Evolutionary conservation across 2,329 filamentous ascomycete genomes (phyloP).

Genomic region (Colletotrichum lini): DNA sequence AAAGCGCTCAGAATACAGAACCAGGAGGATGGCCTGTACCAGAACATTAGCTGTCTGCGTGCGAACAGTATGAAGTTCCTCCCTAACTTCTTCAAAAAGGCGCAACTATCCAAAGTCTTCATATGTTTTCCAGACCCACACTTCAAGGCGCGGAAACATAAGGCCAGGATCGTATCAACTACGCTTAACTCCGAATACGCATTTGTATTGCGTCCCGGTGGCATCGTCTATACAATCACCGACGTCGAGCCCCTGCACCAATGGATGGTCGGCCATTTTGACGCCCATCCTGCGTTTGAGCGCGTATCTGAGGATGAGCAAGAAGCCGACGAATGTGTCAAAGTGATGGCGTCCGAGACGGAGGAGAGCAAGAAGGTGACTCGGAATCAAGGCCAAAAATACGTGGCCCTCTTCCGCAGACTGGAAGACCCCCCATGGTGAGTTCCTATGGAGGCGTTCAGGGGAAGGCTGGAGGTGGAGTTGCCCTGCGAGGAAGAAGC

Average conservation of each 20-base stretch:
- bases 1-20: conserved; percentile 82
- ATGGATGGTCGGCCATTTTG: conserved; percentile 94
- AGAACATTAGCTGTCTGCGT: conserved; percentile 90
- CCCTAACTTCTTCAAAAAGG: conserved; percentile 93
- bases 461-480: background rate
- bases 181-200: conserved; percentile 95
- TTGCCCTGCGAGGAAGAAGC: background rate
- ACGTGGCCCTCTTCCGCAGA: conserved; percentile 88
- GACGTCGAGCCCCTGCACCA: conserved; percentile 94
- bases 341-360: conserved; percentile 84
- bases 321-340: conserved; percentile 78
- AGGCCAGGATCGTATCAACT: conserved; percentile 91
- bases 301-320: conserved; percentile 78
- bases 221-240: conserved; percentile 95
- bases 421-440: conserved; percentile 85
- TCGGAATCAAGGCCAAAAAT: conserved; percentile 91
- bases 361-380: conserved; percentile 98
- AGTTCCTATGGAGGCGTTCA: background rate
- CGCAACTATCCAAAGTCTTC: conserved; percentile 91
- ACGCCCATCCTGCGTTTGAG: conserved; percentile 83
- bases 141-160: conserved; percentile 98
- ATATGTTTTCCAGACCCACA: conserved; percentile 99
- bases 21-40: conserved; percentile 70
- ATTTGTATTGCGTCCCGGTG: conserved; percentile 85
- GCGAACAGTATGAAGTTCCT: conserved; percentile 99